phyloP scores from a whole-genome alignment of 805 yeast genomes.

The Ogataea philodendri region DNA sequence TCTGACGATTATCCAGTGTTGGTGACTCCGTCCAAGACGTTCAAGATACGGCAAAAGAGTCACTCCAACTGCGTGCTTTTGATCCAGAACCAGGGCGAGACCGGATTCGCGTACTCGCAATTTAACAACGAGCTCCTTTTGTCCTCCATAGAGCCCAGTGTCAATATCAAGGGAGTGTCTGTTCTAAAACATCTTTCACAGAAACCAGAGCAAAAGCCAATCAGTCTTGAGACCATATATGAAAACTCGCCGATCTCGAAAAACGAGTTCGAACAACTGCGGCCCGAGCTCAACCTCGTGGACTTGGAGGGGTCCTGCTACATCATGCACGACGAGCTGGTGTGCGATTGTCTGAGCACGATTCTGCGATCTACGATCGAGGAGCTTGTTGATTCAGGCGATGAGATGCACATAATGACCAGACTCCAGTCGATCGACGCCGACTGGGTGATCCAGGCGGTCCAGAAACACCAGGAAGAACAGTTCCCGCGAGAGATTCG shows the following conservation, averaged over 20 bases:
- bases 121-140: constrained; percentile 19
- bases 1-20: constrained; percentile 47
- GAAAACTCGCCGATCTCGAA: constrained; percentile 15
- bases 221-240: constrained; percentile 9
- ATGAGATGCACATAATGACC: constrained; percentile 15
- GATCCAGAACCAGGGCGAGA: constrained; percentile 22
- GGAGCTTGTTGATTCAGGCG: constrained; percentile 12
- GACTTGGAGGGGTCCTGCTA: constrained; percentile 14
- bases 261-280: constrained; percentile 4
- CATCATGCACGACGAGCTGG: constrained; percentile 14
- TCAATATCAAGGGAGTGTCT: constrained; percentile 15
- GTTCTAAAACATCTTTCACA: constrained; percentile 8
- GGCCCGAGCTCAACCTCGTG: constrained; percentile 16
- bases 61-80: constrained; percentile 84
- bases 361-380: constrained; percentile 12
- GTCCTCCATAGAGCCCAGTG: constrained; percentile 8
- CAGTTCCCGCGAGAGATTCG: constrained; percentile 12
- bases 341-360: constrained; percentile 14
- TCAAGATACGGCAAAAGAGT: constrained; percentile 69
- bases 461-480: constrained; percentile 4
- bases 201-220: not conserved
- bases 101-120: constrained; percentile 12
- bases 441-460: constrained; percentile 3
- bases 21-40: constrained; percentile 59
- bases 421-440: constrained; percentile 6